These are phyloP conservation scores for Clavispora carvajalis DNA, from an alignment of 805 yeast genomes.

Conservation along the genomic window DNA sequence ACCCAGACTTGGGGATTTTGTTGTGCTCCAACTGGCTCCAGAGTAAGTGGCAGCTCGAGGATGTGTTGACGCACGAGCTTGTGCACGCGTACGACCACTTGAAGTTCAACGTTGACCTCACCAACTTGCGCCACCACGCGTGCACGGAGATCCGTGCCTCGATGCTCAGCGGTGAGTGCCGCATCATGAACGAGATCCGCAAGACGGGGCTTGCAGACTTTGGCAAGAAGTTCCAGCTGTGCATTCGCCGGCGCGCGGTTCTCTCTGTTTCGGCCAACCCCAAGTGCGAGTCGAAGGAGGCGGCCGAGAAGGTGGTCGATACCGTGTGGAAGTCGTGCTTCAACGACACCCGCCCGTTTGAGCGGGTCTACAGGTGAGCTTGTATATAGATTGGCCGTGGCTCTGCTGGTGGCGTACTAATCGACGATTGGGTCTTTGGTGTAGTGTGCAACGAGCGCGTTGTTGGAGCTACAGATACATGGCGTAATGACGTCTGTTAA, in stretches of 20 bases:
- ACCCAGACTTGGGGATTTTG: constrained; percentile 82
- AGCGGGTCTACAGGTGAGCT: constrained; percentile 68
- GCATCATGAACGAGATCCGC: constrained; percentile 78
- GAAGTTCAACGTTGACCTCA: constrained; percentile 83
- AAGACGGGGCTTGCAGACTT: constrained; percentile 49
- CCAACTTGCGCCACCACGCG: constrained; percentile 85
- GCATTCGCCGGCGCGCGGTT: constrained; percentile 85
- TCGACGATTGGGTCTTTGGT: no score
- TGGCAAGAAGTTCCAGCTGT: constrained; percentile 81
- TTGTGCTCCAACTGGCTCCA: constrained; percentile 78
- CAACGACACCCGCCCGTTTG: constrained; percentile 93
- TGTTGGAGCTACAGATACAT: no score
- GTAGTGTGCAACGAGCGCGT: no score
- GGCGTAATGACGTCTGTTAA: no score
- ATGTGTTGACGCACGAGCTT: constrained; percentile 86
- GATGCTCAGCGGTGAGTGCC: constrained; percentile 89
- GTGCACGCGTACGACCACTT: constrained; percentile 90
- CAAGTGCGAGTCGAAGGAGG: constrained; percentile 61
- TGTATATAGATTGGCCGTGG: constrained; percentile 1
- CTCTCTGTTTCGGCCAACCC: constrained; percentile 86
- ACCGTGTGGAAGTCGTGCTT: constrained; percentile 92
- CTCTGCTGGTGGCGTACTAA: no score
- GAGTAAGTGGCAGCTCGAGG: constrained; percentile 79
- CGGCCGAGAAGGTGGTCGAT: constrained; percentile 75
- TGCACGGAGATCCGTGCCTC: constrained; percentile 96